phyloP scores from a whole-genome alignment of 441 rosid species.

The Omphalea diandra region DNA sequence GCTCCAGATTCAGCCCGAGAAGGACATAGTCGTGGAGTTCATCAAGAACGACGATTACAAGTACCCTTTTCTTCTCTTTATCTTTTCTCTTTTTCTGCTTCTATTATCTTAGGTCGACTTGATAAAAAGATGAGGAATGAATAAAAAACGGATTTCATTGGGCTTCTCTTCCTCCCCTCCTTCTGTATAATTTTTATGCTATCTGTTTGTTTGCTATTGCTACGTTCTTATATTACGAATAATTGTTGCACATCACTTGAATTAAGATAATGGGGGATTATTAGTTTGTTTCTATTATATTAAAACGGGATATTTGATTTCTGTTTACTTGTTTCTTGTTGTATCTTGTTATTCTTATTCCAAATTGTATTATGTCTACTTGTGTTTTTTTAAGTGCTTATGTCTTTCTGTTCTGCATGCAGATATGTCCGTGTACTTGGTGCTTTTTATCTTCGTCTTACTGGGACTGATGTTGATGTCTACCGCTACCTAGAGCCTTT shows the following conservation, averaged over 20 bases:
- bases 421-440: slow-evolving; percentile 89
- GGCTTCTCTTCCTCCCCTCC: too few species aligned
- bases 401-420: too few species aligned
- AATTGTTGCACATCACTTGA: too few species aligned
- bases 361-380: neutral
- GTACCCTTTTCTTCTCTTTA: slow-evolving; percentile 31
- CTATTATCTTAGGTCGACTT: too few species aligned
- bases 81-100: neutral
- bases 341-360: too few species aligned
- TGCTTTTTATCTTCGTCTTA: slow-evolving; percentile 84
- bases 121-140: too few species aligned
- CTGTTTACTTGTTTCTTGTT: neutral
- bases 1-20: slow-evolving; percentile 98
- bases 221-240: neutral
- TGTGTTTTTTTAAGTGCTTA: neutral
- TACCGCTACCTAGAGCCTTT: slow-evolving; percentile 92
- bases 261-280: too few species aligned
- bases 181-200: neutral
- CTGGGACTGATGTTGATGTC: slow-evolving; percentile 76
- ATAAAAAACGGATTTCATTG: too few species aligned
- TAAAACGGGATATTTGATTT: neutral
- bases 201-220: neutral
- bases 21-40: slow-evolving; percentile 91
- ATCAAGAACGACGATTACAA: slow-evolving; percentile 94
- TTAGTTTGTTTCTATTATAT: too few species aligned